A percentile compares a stretch with the other conserved stretches of the same genome.
Conservation (phyloP, 2,329 filamentous ascomycete genomes). For the Neofusicoccum sp. region DNA sequence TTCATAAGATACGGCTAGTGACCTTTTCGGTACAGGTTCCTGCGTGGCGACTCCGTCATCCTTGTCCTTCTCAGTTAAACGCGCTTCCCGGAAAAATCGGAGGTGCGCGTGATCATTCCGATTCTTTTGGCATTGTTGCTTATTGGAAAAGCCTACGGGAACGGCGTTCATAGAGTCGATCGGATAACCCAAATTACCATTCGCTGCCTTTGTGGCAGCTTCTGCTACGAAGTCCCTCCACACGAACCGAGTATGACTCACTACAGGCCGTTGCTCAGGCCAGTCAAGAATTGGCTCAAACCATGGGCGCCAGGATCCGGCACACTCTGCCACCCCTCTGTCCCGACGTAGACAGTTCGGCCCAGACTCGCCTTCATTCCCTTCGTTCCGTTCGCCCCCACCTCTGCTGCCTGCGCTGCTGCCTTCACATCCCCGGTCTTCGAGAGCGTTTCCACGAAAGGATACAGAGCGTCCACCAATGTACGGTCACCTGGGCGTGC, state of each 20-base stretch:
- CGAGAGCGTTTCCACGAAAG: conserved; percentile 76
- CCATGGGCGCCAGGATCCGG: conserved; percentile 77
- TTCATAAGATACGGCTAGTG: not conserved
- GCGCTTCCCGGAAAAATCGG: not conserved
- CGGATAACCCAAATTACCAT: conserved; percentile 23
- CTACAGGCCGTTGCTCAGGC: conserved; percentile 50
- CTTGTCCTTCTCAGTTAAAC: conserved; percentile 75
- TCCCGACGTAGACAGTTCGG: conserved; percentile 79
- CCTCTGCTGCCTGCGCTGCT: conserved; percentile 74
- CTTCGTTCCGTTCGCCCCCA: conserved; percentile 82
- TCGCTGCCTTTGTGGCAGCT: not conserved
- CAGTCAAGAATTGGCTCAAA: conserved; percentile 81
- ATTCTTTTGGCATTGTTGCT: conserved; percentile 15
- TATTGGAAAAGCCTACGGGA: conserved; percentile 17
- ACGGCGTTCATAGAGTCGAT: conserved; percentile 22
- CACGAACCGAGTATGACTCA: conserved; percentile 9
- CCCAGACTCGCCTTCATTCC: conserved; percentile 91
- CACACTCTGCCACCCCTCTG: conserved; percentile 70
- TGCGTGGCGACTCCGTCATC: conserved; percentile 86
- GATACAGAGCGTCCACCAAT: conserved; percentile 83
- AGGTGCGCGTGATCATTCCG: conserved; percentile 17
- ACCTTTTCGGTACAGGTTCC: conserved; percentile 60
- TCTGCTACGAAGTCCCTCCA: not conserved
- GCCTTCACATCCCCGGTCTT: conserved; percentile 67
- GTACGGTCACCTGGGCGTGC: conserved; percentile 89